Evolutionary conservation across 208 protist species (phyloP), one percentile per base, ranked within the genome.

Genomic region (Crithidia mellificae): DNA sequence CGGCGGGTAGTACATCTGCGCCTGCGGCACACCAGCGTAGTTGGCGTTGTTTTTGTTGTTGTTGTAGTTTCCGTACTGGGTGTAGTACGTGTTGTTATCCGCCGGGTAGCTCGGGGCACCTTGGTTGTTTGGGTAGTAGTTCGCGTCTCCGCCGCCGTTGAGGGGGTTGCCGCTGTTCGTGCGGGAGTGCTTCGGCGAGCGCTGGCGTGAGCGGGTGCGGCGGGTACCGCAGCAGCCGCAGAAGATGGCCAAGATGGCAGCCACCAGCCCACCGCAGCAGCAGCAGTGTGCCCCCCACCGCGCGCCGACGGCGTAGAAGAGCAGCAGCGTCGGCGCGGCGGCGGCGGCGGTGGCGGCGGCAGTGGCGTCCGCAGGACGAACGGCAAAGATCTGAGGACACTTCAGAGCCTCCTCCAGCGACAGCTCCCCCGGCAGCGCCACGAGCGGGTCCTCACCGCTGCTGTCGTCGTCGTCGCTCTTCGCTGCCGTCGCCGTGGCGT

Each of bases 261-360:
- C 55, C 2, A 71, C 53, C 5, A 70, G 39, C 0, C 43, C 65
- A 51, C 65, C 63, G 65, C 65, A 71, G 64, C 52, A 57, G 54
- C 52, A 70, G 46, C n/a, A 63, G 43, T 19, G 2, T 0, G 25
- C 47, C 17, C 65, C 53, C 41, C 27, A 59, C 55, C 38, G 29
- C 54, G 46, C 9, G 4, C 41, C 20, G 12, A 19, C 1, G 12
- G 65, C 22, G 47, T 71, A 71, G 38, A 71, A 71, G 44, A 71
- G 36, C 1, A 71, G 44, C 32, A 71, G 24, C 34, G 62, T 68
- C 2, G 62, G 50, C n/a, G n/a, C n/a, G n/a, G n/a, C n/a, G n/a
- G n/a, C n/a, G n/a, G n/a, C n/a, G n/a, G n/a, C n/a, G n/a, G n/a
- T n/a, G 2, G 49, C 9, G 1, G 51, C 19, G 17, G 47, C 49